Conservation (phyloP, 352 stramenopile genomes). For the Pythium aristosporum region DNA sequence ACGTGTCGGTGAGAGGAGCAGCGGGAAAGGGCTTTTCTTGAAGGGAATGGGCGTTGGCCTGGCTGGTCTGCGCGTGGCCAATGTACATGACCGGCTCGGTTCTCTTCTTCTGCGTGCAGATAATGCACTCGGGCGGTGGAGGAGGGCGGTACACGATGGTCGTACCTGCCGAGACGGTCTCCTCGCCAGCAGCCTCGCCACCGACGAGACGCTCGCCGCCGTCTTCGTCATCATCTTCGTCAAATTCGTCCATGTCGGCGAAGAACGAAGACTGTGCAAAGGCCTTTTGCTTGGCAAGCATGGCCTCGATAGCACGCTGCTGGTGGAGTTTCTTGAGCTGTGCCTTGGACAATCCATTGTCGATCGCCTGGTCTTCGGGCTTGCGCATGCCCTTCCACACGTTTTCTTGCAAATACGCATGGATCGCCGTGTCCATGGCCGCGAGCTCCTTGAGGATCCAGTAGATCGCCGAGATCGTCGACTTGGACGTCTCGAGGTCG, state of each 20-base stretch:
- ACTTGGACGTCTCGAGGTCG: conserved; percentile 78
- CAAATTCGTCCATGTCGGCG: conserved; percentile 61
- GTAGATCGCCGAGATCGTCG: conserved; percentile 74
- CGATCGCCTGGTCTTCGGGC: conserved; percentile 39
- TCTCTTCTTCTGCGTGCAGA: conserved; percentile 84
- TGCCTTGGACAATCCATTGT: conserved; percentile 68
- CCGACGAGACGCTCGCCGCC: conserved; percentile 13
- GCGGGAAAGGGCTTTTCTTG: conserved; percentile 43
- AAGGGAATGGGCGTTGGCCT: conserved; percentile 48
- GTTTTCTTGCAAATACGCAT: conserved; percentile 54
- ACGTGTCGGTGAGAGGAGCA: conserved; percentile 33
- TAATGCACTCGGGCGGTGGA: conserved; percentile 76
- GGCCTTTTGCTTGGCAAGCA: conserved; percentile 76
- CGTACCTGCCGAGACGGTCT: conserved; percentile 11
- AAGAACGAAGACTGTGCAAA: conserved; percentile 75
- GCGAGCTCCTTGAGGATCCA: conserved; percentile 76
- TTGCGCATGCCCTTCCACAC: conserved; percentile 72
- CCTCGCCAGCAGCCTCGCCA: conserved; percentile 20
- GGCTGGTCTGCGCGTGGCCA: conserved; percentile 72
- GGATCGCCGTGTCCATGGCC: conserved; percentile 45
- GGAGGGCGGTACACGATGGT: conserved; percentile 69
- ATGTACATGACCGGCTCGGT: conserved; percentile 87
- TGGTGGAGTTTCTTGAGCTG: conserved; percentile 80
- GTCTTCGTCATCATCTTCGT: conserved; percentile 59
- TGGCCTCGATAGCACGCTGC: conserved; percentile 80